Conservation (phyloP, 208 protist genomes). For the Leishmania lainsoni region DNA sequence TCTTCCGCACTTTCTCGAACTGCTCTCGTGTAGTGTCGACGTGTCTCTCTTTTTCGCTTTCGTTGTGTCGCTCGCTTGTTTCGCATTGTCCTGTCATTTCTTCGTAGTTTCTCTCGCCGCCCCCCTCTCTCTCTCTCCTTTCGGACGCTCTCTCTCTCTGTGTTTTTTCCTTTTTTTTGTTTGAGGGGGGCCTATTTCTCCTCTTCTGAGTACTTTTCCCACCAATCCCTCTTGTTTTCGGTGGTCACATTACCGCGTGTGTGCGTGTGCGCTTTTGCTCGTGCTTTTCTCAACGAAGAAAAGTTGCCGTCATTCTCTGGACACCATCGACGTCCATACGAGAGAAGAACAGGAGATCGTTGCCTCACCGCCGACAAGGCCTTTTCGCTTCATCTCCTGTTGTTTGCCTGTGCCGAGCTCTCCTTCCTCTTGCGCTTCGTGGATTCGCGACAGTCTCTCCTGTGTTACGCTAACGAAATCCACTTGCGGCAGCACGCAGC, state of each 20-base stretch:
- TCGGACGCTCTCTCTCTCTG: background rate
- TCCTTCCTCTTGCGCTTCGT: background rate
- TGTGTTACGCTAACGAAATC: background rate
- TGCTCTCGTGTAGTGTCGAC: background rate
- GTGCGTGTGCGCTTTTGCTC: background rate
- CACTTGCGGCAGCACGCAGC: background rate
- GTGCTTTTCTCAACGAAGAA: background rate
- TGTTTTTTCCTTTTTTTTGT: slow-evolving; percentile 10
- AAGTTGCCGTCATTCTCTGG: background rate
- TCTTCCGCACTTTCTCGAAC: background rate
- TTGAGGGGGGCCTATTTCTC: background rate
- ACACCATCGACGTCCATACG: background rate
- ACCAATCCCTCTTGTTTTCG: slow-evolving; percentile 16
- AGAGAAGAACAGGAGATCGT: background rate
- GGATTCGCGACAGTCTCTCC: background rate
- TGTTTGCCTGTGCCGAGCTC: background rate
- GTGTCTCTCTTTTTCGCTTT: background rate
- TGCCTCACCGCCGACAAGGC: background rate
- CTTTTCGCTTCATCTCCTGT: background rate
- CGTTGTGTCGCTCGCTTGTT: background rate
- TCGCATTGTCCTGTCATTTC: background rate
- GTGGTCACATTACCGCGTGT: background rate
- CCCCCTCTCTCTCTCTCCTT: background rate
- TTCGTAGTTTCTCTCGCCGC: background rate
- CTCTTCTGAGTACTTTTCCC: background rate